Evolutionary conservation across 306 rosid species (phyloP).

Genomic region (Rubus idaeus): DNA sequence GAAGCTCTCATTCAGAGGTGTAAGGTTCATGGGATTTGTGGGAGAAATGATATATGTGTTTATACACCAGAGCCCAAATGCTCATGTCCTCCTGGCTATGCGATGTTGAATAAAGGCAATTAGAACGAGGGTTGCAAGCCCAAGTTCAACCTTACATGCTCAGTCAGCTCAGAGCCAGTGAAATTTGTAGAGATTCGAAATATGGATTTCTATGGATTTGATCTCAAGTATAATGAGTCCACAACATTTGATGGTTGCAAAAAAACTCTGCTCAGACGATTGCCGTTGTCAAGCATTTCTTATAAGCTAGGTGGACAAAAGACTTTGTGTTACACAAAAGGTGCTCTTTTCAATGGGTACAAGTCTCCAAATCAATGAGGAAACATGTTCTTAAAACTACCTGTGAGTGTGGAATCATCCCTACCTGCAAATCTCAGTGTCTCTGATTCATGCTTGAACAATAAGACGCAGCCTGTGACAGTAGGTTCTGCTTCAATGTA

Average conservation of each 20-base stretch:
- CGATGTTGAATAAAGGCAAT: not conserved
- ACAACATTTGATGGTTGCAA: conserved; percentile 27
- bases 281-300: conserved; percentile 43
- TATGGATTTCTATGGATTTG: conserved; percentile 51
- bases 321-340: conserved; percentile 39
- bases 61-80: conserved; percentile 1
- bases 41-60: conserved; percentile 21
- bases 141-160: conserved; percentile 8
- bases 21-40: conserved; percentile 42
- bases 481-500: conserved; percentile 4
- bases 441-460: not conserved
- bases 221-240: not conserved
- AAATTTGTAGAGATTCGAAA: conserved; percentile 24
- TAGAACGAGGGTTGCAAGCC: conserved; percentile 41
- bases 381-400: conserved; percentile 31
- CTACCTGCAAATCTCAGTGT: not conserved
- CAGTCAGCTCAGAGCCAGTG: conserved; percentile 5
- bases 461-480: not conserved
- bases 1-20: conserved; percentile 37
- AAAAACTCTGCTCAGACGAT: conserved; percentile 22
- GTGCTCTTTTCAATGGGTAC: conserved; percentile 31
- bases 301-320: not conserved
- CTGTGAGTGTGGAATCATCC: conserved; percentile 3
- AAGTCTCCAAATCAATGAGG: conserved; percentile 25
- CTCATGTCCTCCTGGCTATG: conserved; percentile 25